Evolutionary conservation across 305 asterid species (phyloP).

Genomic region (Fraxinus sp.): DNA sequence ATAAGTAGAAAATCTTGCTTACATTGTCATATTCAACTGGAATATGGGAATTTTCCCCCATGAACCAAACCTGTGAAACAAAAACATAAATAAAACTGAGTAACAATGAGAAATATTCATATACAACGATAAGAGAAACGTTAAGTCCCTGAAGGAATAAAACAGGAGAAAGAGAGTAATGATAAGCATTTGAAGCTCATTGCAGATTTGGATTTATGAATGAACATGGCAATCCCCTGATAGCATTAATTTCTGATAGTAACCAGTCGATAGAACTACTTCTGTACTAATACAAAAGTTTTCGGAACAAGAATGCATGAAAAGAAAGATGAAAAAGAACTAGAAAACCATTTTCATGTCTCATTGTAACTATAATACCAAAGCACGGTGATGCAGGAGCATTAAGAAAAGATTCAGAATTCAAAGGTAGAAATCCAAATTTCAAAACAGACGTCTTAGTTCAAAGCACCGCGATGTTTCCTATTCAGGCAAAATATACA

Average conservation of each 20-base stretch:
- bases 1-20: conserved; percentile 35
- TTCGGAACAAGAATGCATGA: neutral
- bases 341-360: neutral
- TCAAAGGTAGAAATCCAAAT: neutral
- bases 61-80: conserved; percentile 80
- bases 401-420: neutral
- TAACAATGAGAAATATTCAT: neutral
- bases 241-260: neutral
- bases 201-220: neutral
- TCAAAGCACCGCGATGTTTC: neutral
- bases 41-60: conserved; percentile 96
- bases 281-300: neutral
- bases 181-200: neutral
- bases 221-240: neutral
- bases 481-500: neutral
- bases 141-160: neutral
- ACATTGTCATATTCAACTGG: conserved; percentile 92
- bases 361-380: neutral
- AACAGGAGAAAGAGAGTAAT: neutral
- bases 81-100: conserved; percentile 11
- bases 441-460: neutral
- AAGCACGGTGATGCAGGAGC: neutral
- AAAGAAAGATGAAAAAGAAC: neutral
- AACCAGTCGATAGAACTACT: neutral
- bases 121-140: neutral